Evolutionary conservation across 169 alveolate species (phyloP).

Genomic region (Nephromyces sp.): DNA sequence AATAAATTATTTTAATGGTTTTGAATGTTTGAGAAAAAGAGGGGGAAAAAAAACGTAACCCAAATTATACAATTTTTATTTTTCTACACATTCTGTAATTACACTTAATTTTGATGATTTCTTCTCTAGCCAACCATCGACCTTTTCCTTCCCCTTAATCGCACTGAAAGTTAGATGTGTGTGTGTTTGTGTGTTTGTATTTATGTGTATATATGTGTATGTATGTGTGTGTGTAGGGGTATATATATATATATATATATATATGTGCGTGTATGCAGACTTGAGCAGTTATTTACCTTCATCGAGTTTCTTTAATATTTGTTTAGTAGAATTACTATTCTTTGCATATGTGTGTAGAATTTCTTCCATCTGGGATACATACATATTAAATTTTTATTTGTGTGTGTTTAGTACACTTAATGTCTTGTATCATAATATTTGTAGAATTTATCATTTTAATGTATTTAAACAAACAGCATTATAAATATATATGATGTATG

Average conservation of each 20-base stretch:
- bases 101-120: no score
- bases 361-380: not conserved
- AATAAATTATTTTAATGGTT: no score
- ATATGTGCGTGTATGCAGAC: not conserved
- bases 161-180: conserved; percentile 5
- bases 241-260: not conserved
- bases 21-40: no score
- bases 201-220: not conserved
- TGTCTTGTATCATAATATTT: no score
- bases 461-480: no score
- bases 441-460: no score
- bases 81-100: no score
- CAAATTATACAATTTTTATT: no score
- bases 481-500: no score
- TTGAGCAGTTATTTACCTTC: not conserved
- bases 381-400: not conserved
- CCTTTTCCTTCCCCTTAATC: conserved; percentile 24
- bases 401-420: no score
- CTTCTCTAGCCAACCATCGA: conserved; percentile 17
- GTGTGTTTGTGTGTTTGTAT: no score
- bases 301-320: conserved; percentile 1
- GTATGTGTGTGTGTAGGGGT: not conserved
- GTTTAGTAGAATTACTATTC: not conserved
- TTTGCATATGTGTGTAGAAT: not conserved
- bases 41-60: no score